phyloP scores from a whole-genome alignment of 164 flowering plant species.

The Chimonanthus praecox region DNA sequence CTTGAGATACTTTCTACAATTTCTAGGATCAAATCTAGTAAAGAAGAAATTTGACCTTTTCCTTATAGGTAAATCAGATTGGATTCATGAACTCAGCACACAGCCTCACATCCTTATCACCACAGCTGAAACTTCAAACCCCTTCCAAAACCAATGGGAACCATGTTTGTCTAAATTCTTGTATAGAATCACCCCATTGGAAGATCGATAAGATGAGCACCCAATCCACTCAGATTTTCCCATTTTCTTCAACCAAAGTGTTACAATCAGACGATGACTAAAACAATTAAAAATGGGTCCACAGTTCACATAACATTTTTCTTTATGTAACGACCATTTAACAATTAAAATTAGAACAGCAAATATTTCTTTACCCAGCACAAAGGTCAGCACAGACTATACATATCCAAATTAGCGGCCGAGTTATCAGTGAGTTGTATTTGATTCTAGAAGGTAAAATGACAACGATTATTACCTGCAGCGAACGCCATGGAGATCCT shows the following conservation, averaged over 20 bases:
- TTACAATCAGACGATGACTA: neutral
- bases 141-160: neutral
- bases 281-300: neutral
- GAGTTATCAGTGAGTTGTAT: neutral
- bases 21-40: neutral
- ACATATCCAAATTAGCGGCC: neutral
- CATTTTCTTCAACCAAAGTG: neutral
- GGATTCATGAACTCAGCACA: neutral
- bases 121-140: neutral
- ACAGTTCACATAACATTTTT: neutral
- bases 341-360: neutral
- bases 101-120: neutral
- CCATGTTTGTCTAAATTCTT: neutral
- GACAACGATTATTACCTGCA: slow-evolving; percentile 38
- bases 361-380: neutral
- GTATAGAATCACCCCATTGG: neutral
- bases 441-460: no score
- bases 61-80: neutral
- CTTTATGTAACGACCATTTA: no score
- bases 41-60: no score
- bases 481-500: slow-evolving; percentile 68
- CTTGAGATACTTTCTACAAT: neutral
- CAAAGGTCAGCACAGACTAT: no score
- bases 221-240: neutral
- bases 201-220: neutral